Evolutionary conservation across 1,139 yeast genomes (phyloP).

Genomic region (Hemisphaericaspora xylofermentans): DNA sequence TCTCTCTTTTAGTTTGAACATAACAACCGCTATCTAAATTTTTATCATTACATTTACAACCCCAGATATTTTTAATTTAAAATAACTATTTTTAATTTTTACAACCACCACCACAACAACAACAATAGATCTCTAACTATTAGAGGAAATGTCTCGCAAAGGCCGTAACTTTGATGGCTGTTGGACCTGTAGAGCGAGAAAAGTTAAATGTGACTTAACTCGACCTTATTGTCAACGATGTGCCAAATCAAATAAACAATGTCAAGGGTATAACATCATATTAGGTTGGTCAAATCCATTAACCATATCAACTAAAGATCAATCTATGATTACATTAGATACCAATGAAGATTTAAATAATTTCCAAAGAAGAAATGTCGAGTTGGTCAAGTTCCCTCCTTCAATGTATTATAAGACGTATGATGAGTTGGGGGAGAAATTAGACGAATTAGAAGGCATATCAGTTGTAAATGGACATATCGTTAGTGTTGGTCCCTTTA

Average conservation of each 20-base stretch:
- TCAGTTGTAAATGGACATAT: conserved; percentile 3
- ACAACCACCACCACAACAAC: no score
- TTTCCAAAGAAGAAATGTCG: conserved; percentile 39
- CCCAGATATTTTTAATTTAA: no score
- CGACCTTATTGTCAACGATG: conserved; percentile 46
- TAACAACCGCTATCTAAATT: no score
- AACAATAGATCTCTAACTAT: no score
- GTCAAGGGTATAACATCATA: conserved; percentile 43
- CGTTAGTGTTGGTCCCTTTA: conserved; percentile 35
- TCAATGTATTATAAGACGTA: conserved; percentile 34
- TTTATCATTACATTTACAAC: no score
- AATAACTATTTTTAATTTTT: no score
- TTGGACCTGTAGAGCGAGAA: conserved; percentile 52
- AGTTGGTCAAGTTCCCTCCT: conserved; percentile 34
- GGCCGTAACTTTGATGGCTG: conserved; percentile 50
- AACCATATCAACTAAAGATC: conserved; percentile 21
- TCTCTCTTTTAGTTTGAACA: no score
- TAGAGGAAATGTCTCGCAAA: conserved; percentile 24
- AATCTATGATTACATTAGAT: conserved; percentile 21
- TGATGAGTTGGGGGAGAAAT: conserved; percentile 24
- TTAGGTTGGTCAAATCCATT: conserved; percentile 43
- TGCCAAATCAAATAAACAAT: conserved; percentile 36
- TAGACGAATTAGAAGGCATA: conserved; percentile 28
- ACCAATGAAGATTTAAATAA: conserved; percentile 22
- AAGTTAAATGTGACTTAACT: conserved; percentile 49